Evolutionary conservation across 75 land plant genomes (phyloP).

Genomic region (Selaginella tamariscina): DNA sequence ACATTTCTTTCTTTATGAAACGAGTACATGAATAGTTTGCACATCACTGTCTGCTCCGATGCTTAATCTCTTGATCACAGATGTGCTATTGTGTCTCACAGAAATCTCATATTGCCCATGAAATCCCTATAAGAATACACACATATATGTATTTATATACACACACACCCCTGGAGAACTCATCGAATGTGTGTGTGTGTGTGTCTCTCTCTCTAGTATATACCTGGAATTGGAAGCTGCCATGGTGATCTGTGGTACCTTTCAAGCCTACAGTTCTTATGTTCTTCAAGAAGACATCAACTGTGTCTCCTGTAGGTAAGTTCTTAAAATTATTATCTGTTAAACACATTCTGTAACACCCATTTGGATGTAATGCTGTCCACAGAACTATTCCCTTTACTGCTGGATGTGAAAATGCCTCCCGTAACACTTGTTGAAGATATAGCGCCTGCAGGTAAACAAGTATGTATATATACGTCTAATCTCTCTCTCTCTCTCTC

Average conservation of each 20-base stretch:
- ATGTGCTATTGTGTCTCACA: not conserved
- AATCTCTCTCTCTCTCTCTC: not conserved
- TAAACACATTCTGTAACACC: constrained; percentile 45
- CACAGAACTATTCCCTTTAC: constrained; percentile 56
- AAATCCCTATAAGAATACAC: too few species aligned
- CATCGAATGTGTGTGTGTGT: too few species aligned
- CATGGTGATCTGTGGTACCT: not conserved
- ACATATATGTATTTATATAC: too few species aligned
- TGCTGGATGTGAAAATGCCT: constrained; percentile 38
- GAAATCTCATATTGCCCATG: not conserved
- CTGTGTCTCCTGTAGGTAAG: constrained; percentile 40
- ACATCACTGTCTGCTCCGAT: not conserved
- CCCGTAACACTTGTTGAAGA: constrained; percentile 26
- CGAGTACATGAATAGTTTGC: not conserved
- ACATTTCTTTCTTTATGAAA: too few species aligned
- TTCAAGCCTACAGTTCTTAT: not conserved
- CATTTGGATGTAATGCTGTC: constrained; percentile 24
- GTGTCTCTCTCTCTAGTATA: too few species aligned
- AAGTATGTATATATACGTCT: not conserved
- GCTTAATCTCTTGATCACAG: not conserved
- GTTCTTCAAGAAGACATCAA: constrained; percentile 9
- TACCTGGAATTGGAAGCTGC: not conserved
- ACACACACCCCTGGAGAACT: too few species aligned
- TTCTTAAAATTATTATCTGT: constrained; percentile 48
- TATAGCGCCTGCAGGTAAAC: not conserved